A percentile compares a stretch with the other conserved stretches of the same genome.
Conservation (phyloP, 129 eudicot species). For the Heracleum sosnowskyi region DNA sequence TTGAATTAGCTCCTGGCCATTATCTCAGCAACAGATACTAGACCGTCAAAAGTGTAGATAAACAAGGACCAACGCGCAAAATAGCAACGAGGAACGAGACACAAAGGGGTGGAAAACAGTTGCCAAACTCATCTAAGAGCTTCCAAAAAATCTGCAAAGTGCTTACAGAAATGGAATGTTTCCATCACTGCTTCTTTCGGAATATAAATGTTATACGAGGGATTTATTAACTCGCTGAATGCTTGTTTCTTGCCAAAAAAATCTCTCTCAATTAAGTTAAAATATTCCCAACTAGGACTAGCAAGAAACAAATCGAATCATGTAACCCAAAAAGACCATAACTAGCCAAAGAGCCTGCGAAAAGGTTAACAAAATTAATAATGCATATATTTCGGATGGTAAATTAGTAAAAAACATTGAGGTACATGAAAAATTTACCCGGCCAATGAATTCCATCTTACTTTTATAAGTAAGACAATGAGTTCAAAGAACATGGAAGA, state of each 20-base stretch:
- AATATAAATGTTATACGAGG: conserved; percentile 11
- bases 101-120: conserved; percentile 7
- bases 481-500: conserved; percentile 11
- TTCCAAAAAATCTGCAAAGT: conserved; percentile 15
- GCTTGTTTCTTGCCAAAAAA: conserved; percentile 32
- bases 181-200: conserved; percentile 25
- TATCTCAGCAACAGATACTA: conserved; percentile 14
- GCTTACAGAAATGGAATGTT: conserved; percentile 21
- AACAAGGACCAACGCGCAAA: conserved; percentile 32
- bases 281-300: conserved; percentile 42
- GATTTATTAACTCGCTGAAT: conserved; percentile 20
- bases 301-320: conserved; percentile 42
- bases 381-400: background rate
- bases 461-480: background rate
- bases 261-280: conserved; percentile 37
- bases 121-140: conserved; percentile 17
- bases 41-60: conserved; percentile 16
- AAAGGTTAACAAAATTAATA: conserved; percentile 51
- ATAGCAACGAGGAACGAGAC: background rate
- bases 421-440: conserved; percentile 35
- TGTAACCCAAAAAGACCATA: conserved; percentile 41
- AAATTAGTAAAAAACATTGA: conserved; percentile 8
- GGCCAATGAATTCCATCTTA: conserved; percentile 25
- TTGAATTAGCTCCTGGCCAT: conserved; percentile 2
- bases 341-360: conserved; percentile 69